Evolutionary conservation across 768 basidiomycete species (phyloP), one percentile per base, ranked within the genome.

Genomic region (Boletus rubropictus): DNA sequence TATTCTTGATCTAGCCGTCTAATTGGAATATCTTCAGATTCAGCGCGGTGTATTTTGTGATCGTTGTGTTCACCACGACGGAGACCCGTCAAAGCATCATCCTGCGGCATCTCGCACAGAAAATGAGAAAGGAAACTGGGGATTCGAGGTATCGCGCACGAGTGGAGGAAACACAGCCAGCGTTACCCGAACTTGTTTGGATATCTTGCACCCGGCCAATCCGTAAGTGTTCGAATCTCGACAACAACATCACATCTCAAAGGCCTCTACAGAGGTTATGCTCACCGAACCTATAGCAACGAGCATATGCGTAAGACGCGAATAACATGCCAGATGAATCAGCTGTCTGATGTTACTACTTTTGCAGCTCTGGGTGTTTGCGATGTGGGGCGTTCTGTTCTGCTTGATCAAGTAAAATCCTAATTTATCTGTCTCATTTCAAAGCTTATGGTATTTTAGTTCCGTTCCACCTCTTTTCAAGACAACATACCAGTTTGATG

Each of bases 21-120:
- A 15, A 45, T 24, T 39, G 41, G n/a, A 3, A 4, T 25, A 6
- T 34, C 9, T 9, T 17, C 37, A 84, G 86, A 49, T 61, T 80
- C 24, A 75, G 74, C 18, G 80, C 72, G 1, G 62, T 68, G 0
- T 81, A 80, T 46, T 52, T 82, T 5, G 50, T 81, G 10, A 34
- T 77, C 1, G 62, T 86, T 5, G 68, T 76, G 3, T 48, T 85
- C 3, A 53, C 81, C 39, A 73, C 89, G 73, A 68, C 68, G 38
- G 89, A 93, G 62, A 92, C 90, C 0, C 75, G 90, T 17, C 72
- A 79, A 1, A 73, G 78, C 0, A 81, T 92, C 42, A 68, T 94
- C 12, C 73, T 92, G 8, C 81, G 77, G 2, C 70, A 77, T 5
- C 65, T 81, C 18, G 88, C 89, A 0, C 72, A 71, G 50, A 71